These are phyloP conservation scores for Cyclotella kingstonii DNA, from an alignment of 108 stramenopile species.

Conservation along the genomic window DNA sequence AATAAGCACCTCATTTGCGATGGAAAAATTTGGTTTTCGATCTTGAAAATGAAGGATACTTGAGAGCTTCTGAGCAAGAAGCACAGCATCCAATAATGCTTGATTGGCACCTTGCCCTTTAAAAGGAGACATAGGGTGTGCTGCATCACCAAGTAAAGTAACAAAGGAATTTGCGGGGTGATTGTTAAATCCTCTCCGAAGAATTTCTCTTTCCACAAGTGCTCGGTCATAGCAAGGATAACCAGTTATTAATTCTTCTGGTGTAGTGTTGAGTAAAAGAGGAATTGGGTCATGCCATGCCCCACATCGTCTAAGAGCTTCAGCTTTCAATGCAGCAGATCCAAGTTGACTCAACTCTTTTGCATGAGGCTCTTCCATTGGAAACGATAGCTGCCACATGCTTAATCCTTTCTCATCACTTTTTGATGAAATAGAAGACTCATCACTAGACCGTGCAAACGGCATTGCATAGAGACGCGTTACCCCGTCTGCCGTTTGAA, in stretches of 20 bases:
- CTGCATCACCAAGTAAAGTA: constrained; percentile 78
- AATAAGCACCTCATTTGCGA: too few species aligned
- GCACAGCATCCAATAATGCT: constrained; percentile 74
- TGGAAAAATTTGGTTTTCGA: too few species aligned
- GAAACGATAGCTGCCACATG: constrained; percentile 90
- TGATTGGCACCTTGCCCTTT: constrained; percentile 91
- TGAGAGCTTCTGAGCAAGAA: constrained; percentile 59
- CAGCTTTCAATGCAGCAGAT: constrained; percentile 50
- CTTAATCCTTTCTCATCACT: constrained; percentile 35
- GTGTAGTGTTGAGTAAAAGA: constrained; percentile 50
- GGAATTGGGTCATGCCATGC: constrained; percentile 75
- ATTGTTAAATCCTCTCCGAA: constrained; percentile 20
- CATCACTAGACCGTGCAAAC: constrained; percentile 44
- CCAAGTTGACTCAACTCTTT: constrained; percentile 46
- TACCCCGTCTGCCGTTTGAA: constrained; percentile 80
- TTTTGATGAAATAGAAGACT: constrained; percentile 7
- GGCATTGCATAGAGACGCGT: constrained; percentile 87
- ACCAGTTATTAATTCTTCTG: constrained; percentile 65
- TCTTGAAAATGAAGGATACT: too few species aligned
- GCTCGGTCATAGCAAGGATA: constrained; percentile 87
- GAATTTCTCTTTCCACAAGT: constrained; percentile 33
- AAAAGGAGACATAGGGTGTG: constrained; percentile 86
- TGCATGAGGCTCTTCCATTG: constrained; percentile 60
- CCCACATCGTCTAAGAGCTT: constrained; percentile 58
- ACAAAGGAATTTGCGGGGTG: constrained; percentile 20